Evolutionary conservation across 257 asterid species (phyloP).

Genomic region (Penstemon eatonii): DNA sequence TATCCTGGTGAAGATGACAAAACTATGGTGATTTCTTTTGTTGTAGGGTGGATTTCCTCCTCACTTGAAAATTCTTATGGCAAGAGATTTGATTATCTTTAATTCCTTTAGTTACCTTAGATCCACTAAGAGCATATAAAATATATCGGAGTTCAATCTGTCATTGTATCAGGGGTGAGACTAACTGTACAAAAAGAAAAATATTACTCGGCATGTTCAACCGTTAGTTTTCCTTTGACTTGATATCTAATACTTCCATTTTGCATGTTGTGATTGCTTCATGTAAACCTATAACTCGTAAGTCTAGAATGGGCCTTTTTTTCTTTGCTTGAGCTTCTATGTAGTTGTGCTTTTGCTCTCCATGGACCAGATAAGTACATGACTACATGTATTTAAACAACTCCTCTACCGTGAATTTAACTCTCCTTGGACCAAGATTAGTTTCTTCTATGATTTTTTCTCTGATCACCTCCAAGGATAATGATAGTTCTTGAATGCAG

Average conservation of each 20-base stretch:
- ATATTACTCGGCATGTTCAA: background rate
- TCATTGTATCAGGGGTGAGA: background rate
- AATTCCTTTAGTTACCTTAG: background rate
- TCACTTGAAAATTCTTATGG: conserved; percentile 4
- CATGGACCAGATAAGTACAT: background rate
- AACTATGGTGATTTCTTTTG: background rate
- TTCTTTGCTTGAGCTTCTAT: conserved; percentile 3
- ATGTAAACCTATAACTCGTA: background rate
- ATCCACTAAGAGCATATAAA: background rate
- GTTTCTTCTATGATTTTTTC: background rate
- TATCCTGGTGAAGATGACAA: conserved; percentile 17
- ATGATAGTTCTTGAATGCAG: conserved; percentile 50
- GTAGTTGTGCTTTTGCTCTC: background rate
- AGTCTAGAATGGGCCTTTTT: conserved; percentile 1
- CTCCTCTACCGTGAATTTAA: conserved; percentile 8
- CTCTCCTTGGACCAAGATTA: conserved; percentile 8
- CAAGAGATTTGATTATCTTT: conserved; percentile 1
- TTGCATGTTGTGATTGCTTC: conserved; percentile 24
- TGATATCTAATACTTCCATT: conserved; percentile 4
- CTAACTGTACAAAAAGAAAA: background rate
- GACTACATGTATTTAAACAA: conserved; percentile 8
- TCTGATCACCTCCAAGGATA: conserved; percentile 14
- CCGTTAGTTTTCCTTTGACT: conserved; percentile 18
- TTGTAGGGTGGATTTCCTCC: conserved; percentile 11
- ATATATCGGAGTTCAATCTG: conserved; percentile 6